Percentiles rank a stretch among this genome's conserved stretches.
Evolutionary conservation across 345 rosid genomes (phyloP).

Genomic region (Dimocarpus longan): DNA sequence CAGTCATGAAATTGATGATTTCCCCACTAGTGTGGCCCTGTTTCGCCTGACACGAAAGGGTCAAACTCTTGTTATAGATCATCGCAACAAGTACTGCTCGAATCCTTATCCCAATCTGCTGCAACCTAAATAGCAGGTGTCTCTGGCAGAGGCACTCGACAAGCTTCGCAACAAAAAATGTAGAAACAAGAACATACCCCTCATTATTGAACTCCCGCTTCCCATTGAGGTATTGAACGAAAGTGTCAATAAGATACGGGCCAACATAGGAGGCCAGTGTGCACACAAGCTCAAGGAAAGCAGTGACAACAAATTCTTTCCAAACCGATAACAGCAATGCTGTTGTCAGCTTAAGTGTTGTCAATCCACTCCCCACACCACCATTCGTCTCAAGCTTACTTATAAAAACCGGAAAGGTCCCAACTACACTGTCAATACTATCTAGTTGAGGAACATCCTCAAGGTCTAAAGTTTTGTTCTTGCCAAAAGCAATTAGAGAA

Average conservation of each 20-base stretch:
- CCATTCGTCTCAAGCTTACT: conserved; percentile 37
- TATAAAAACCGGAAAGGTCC: conserved; percentile 27
- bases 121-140: conserved; percentile 45
- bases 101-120: conserved; percentile 45
- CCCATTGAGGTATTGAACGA: conserved; percentile 53
- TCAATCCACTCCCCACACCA: conserved; percentile 32
- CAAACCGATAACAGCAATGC: conserved; percentile 37
- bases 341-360: conserved; percentile 38
- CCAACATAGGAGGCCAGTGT: conserved; percentile 43
- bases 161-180: conserved; percentile 52
- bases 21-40: conserved; percentile 64
- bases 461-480: conserved; percentile 40
- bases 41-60: conserved; percentile 49
- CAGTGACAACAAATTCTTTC: conserved; percentile 37
- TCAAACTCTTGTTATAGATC: conserved; percentile 57
- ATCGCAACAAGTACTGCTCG: conserved; percentile 49
- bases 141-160: conserved; percentile 57
- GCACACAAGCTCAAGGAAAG: conserved; percentile 28
- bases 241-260: conserved; percentile 47
- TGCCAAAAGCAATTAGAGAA: conserved; percentile 40
- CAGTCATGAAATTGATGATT: conserved; percentile 59
- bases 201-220: conserved; percentile 35
- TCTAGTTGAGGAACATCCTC: conserved; percentile 54
- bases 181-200: conserved; percentile 46
- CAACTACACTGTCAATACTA: conserved; percentile 34